Evolutionary conservation across 2,329 filamentous ascomycete species (phyloP), one percentile per base, ranked within the genome.

Genomic region (Knoxdaviesia proteae): DNA sequence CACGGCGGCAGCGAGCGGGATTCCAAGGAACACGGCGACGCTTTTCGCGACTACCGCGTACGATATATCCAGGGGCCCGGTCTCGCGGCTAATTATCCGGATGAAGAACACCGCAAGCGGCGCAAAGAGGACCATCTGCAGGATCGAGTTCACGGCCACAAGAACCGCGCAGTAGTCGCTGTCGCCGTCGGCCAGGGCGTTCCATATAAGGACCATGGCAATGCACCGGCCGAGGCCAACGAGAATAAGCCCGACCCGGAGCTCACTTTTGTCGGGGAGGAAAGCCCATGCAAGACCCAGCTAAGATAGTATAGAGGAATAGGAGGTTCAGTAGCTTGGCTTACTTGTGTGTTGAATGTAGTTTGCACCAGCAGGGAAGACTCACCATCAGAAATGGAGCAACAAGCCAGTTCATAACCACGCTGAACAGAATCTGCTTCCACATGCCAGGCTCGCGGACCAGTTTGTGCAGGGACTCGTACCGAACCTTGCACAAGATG

Each of bases 151-250:
- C 51, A 84, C 61, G 8, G 79, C 79, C 0, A 84, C 80, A 1
- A 84, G 68, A 42, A 84, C 79, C 9, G 84, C 84, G 56, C 84
- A 93, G 57, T 92, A 93, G 50, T 92, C 79, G 5, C 58, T 62
- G 49, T 92, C 80, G 5, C 86, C 86, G 1, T 76, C 77, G 0
- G 84, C 82, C 6, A 67, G 55, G 5, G 55, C 53, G 36, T 60
- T 90, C 84, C 83, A 92, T 46, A 93, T 80, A 4, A 70, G 50
- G 2, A 69, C 83, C 84, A 93, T 93, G 33, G 84, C 84, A 47
- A 93, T 93, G 51, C 86, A 94, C 42, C 86, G 65, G 5, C 81
- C 86, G 1, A 94, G 62, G 0, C 86, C 84, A 0, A 94, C 84
- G 5, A 93, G 71, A 35, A 90, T 83, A 3, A 90, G 61, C 0